Base-by-base conservation (phyloP, 192 early-diverging fungal genomes). In the Linnemannia exigua region DNA sequence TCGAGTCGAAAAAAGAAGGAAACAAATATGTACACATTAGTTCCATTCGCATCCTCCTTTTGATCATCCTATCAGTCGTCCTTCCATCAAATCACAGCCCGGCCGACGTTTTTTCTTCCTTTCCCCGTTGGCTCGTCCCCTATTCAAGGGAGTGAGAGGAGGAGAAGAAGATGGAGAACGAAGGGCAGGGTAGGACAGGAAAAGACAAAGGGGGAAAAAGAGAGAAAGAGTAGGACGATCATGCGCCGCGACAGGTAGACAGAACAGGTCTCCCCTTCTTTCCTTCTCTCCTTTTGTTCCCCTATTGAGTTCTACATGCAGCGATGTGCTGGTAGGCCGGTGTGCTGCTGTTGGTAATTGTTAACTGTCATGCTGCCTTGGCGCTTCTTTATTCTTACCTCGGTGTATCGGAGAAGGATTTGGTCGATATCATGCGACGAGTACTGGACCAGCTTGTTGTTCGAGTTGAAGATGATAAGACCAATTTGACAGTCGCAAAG, bases 401-500 rank as follows among this genome's bases (percentile, higher is more conserved):
- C 95, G 33, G 97, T 97, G 88, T 98, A 99, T 70, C 94, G 93
- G 88, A 97, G 89, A 74, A 98, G 86, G 51, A 98, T 95, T 71
- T 94, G 93, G 89, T 99, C 98, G 90, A 99, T 99, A 81, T 99
- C 97, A 37, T 95, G 94, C 37, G 94, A 95, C 15, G 97, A 94
- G 89, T 97, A 99, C 88, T 98, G 96, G 37, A 97, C 95, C n/a
- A 99, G 89, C 79, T 98, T 98, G 89, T 97, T 95, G 79, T 96
- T 96, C 20, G 92, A 93, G 88, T 95, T 97, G 90, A 99, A 98
- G 82, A 99, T 97, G 63, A 99, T 95, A n/a, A 99, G 90, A 5
- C 95, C 97, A 61, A 99, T 96, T 84, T 99, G 96, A 90, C 96
- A 97, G 85, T 96, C 96, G 91, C 98, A 99, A 5, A 99, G 89